Conservation (phyloP, 2,329 filamentous ascomycete species). For the Ophiostoma quercus region DNA sequence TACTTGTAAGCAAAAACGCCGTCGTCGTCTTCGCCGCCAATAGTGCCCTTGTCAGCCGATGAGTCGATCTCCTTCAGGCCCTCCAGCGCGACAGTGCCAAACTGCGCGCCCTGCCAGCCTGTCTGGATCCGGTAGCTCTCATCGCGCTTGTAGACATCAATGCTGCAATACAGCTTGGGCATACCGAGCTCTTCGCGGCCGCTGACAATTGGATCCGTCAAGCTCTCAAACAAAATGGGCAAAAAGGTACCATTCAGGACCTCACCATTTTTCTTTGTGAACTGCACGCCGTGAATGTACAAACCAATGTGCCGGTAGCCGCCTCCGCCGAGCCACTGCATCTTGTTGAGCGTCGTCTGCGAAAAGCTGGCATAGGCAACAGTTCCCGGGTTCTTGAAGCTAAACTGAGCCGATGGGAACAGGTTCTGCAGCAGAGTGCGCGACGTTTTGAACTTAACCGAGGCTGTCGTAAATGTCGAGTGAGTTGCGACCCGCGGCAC, state of each 20-base stretch:
- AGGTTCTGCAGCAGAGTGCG: conserved; percentile 46
- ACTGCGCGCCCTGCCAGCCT: conserved; percentile 38
- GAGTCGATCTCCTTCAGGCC: conserved; percentile 27
- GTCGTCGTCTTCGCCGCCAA: conserved; percentile 38
- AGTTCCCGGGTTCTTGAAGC: conserved; percentile 42
- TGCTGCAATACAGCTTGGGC: conserved; percentile 52
- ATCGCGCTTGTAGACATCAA: conserved; percentile 40
- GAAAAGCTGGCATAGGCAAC: conserved; percentile 42
- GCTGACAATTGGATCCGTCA: conserved; percentile 55
- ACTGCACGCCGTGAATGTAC: conserved; percentile 58
- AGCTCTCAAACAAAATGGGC: conserved; percentile 53
- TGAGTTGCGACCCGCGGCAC: conserved; percentile 32
- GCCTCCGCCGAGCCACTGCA: conserved; percentile 57
- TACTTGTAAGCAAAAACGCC: conserved; percentile 54
- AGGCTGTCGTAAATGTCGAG: conserved; percentile 40
- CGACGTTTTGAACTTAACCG: conserved; percentile 47
- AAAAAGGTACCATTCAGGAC: conserved; percentile 49
- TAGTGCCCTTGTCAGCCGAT: conserved; percentile 17
- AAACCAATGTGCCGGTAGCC: conserved; percentile 56
- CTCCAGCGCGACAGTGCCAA: conserved; percentile 27
- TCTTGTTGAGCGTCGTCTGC: conserved; percentile 42
- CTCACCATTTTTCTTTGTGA: conserved; percentile 46
- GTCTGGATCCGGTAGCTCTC: conserved; percentile 38
- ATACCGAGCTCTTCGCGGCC: conserved; percentile 58
- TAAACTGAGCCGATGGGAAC: conserved; percentile 40